Percentiles rank a stretch among this genome's conserved stretches.
These are phyloP conservation scores for Cinchona pubescens DNA, from an alignment of 257 asterid species.

Conservation along the genomic window DNA sequence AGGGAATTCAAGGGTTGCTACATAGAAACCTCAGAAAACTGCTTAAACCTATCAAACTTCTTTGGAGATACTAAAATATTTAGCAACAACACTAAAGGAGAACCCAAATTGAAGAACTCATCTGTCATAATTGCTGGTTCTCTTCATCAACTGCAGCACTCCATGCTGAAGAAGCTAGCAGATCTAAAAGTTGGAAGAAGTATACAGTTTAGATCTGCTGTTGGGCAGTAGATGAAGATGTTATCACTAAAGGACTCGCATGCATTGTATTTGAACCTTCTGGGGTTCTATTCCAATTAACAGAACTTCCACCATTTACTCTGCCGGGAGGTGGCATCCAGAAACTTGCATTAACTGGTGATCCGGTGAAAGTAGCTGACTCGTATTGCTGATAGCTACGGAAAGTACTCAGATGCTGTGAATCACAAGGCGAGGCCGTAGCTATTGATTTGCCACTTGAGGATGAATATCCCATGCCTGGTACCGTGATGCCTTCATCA, in stretches of 20 bases:
- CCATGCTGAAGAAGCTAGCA: no score
- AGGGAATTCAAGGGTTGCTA: constrained; percentile 11
- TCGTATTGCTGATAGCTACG: constrained; percentile 29
- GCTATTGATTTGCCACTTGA: constrained; percentile 19
- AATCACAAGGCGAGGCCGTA: constrained; percentile 24
- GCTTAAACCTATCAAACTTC: constrained; percentile 11
- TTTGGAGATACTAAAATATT: constrained; percentile 9
- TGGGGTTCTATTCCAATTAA: constrained; percentile 39
- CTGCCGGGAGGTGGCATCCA: constrained; percentile 30
- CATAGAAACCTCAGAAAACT: constrained; percentile 17
- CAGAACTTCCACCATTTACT: constrained; percentile 24
- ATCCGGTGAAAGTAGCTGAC: constrained; percentile 32
- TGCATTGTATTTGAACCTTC: constrained; percentile 22
- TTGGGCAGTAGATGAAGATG: constrained; percentile 28
- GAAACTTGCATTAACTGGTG: constrained; percentile 29
- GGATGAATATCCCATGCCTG: constrained; percentile 17
- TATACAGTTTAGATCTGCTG: constrained; percentile 28
- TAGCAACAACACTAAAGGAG: constrained; percentile 16
- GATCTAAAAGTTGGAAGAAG: constrained; percentile 36
- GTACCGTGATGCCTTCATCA: constrained; percentile 16
- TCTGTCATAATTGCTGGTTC: constrained; percentile 22
- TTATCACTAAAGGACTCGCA: constrained; percentile 18
- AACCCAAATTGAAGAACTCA: constrained; percentile 19
- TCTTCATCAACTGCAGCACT: constrained; percentile 12
- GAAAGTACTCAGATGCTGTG: constrained; percentile 30